phyloP scores from a whole-genome alignment of 345 rosid species.

The Moricandia arvensis region DNA sequence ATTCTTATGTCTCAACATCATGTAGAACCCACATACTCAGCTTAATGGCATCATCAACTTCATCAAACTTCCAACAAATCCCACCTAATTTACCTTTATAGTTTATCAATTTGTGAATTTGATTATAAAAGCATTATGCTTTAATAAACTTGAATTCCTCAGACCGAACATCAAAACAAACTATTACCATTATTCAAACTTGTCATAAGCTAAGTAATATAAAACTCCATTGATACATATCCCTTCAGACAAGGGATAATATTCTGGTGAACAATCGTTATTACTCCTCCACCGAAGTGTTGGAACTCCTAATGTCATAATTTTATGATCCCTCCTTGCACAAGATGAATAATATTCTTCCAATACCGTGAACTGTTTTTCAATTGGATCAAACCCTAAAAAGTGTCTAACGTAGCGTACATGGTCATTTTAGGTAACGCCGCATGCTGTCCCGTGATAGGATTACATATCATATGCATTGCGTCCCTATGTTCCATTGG shows the following conservation, averaged over 20 bases:
- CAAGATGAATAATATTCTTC: not conserved
- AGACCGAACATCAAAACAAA: not conserved
- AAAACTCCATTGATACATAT: not conserved
- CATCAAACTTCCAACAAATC: not conserved
- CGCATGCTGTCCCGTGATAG: too few species aligned
- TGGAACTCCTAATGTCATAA: not conserved
- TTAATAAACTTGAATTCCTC: not conserved
- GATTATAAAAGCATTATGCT: not conserved
- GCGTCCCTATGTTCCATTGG: too few species aligned
- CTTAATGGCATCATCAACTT: not conserved
- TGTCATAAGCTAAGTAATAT: not conserved
- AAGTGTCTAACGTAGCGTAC: not conserved
- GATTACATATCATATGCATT: too few species aligned
- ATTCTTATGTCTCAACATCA: too few species aligned
- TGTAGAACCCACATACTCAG: too few species aligned
- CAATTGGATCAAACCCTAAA: not conserved
- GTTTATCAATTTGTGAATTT: not conserved
- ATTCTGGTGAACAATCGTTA: not conserved
- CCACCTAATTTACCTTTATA: not conserved
- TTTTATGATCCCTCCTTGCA: not conserved
- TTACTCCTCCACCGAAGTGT: not conserved
- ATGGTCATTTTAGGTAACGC: not conserved
- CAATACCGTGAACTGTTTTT: not conserved
- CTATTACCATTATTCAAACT: not conserved
- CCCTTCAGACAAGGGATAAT: not conserved